Base-by-base conservation (phyloP, 441 rosid species). In the Metrosideros polymorpha region DNA sequence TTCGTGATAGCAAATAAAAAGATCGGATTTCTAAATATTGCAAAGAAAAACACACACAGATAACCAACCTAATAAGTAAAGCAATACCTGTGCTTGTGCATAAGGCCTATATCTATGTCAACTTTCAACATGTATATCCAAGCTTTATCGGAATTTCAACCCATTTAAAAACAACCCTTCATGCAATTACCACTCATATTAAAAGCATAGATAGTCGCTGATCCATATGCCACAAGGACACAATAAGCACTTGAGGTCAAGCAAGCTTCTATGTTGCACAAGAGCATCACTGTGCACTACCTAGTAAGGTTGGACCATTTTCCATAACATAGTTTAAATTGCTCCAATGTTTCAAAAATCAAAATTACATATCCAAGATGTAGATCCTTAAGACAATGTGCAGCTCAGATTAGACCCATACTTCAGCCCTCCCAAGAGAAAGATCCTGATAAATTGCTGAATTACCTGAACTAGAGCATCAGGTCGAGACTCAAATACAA, bases 401-500 rank as follows among this genome's bases (percentile, higher is more conserved):
- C 77, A 66, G 77, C 45, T 45, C 19, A 35, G 77, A 42, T 66
- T 66, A 66, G 77, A 66, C 47, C 45, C 77, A 35, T 19, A 66
- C 27, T 39, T 66, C 15, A 3, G 77, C 43, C n/a, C n/a, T 19
- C 77, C 77, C 45, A 66, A 66, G 47, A 66, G 47, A 66, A 66
- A 66, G 77, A 35, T 71, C 47, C 47, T 35, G 47, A 39, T 35
- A 19, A 71, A 35, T 71, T 71, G 79, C n/a, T 3, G 2, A 71
- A 88, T 45, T 91, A 98, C 99, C 97, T 98, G 99, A 53, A 98
- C 98, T 82, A 98, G 93, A 54, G 99, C 99, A 82, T 98, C 99
- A 84, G 99, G 99, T 24, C 99, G 95, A 85, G 99, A 94, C 91
- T 96, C 99, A 90, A 98, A 98, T 89, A 98, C 94, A 90, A 98